A percentile compares a stretch with the other conserved stretches of the same genome.
phyloP scores from a whole-genome alignment of 2,329 filamentous ascomycete genomes.

The Aspergillus sp. region DNA sequence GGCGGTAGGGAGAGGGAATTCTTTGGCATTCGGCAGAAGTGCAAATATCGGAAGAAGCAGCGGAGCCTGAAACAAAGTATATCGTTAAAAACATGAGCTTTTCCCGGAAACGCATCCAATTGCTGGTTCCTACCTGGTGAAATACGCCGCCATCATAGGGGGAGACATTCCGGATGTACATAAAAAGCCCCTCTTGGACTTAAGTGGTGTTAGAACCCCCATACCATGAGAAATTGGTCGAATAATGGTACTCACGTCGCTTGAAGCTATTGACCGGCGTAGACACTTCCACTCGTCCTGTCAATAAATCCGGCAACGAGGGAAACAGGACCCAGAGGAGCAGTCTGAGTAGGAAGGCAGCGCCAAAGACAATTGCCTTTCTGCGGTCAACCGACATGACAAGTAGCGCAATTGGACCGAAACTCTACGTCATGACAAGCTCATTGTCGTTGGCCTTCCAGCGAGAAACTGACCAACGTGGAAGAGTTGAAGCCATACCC shows the following conservation, averaged over 20 bases:
- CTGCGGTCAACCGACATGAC: conserved; percentile 49
- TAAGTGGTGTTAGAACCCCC: conserved; percentile 3
- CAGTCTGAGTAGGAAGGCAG: conserved; percentile 70
- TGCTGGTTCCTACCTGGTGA: conserved; percentile 46
- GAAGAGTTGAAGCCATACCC: conserved; percentile 5
- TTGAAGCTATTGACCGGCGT: conserved; percentile 98
- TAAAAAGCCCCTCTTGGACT: conserved; percentile 95
- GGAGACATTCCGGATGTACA: conserved; percentile 92
- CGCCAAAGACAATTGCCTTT: conserved; percentile 61
- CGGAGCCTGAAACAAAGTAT: conserved; percentile 53
- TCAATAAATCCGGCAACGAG: conserved; percentile 72
- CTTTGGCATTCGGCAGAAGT: conserved; percentile 63
- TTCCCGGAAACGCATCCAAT: background rate
- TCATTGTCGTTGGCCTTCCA: background rate
- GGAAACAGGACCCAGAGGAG: conserved; percentile 75
- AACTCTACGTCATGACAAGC: background rate
- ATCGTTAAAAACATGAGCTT: background rate
- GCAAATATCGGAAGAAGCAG: conserved; percentile 87
- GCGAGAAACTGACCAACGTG: background rate
- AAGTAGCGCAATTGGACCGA: background rate
- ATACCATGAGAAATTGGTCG: background rate
- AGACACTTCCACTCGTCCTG: conserved; percentile 88
- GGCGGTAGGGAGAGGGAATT: conserved; percentile 64
- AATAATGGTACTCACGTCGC: conserved; percentile 56
- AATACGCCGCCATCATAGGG: conserved; percentile 91